Evolutionary conservation across 2,329 filamentous ascomycete species (phyloP).

Genomic region (Colletotrichum brevisporum): DNA sequence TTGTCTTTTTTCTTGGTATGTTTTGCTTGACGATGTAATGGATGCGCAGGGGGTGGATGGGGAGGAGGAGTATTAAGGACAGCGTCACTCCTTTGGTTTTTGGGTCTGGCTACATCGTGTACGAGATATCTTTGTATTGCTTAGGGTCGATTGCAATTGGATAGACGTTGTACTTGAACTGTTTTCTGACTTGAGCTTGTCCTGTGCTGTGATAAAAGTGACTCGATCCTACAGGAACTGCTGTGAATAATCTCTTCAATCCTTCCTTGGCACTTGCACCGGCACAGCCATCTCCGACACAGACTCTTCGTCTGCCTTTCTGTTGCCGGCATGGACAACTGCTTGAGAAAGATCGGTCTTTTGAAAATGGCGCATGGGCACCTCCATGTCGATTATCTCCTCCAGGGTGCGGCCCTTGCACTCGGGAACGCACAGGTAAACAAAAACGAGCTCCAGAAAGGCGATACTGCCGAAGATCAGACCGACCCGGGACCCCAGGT

Average conservation of each 20-base stretch:
- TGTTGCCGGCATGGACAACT: neutral
- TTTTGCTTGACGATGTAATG: conserved; percentile 34
- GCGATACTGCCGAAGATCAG: conserved; percentile 27
- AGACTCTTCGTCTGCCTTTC: neutral
- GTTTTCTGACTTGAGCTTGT: neutral
- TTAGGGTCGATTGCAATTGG: conserved; percentile 28
- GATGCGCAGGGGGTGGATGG: conserved; percentile 3
- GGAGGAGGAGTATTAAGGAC: conserved; percentile 26
- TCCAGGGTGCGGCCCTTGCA: conserved; percentile 78
- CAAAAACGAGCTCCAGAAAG: neutral
- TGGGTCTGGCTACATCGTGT: conserved; percentile 13
- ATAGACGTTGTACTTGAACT: conserved; percentile 26
- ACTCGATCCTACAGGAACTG: neutral
- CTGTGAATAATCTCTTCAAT: rapidly evolving
- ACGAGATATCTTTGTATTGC: conserved; percentile 27
- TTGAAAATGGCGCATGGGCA: conserved; percentile 10
- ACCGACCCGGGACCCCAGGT: conserved; percentile 45
- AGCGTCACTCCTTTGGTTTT: conserved; percentile 36
- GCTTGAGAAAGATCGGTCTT: neutral
- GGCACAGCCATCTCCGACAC: neutral
- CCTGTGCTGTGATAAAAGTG: neutral
- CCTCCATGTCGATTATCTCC: conserved; percentile 66
- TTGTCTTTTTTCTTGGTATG: conserved; percentile 6
- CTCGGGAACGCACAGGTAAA: conserved; percentile 54
- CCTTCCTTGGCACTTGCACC: neutral